A percentile compares a stretch with the other conserved stretches of the same genome.
These are phyloP conservation scores for Aureobasidium sp. DNA, from an alignment of 2,329 filamentous ascomycete species.

Conservation along the genomic window DNA sequence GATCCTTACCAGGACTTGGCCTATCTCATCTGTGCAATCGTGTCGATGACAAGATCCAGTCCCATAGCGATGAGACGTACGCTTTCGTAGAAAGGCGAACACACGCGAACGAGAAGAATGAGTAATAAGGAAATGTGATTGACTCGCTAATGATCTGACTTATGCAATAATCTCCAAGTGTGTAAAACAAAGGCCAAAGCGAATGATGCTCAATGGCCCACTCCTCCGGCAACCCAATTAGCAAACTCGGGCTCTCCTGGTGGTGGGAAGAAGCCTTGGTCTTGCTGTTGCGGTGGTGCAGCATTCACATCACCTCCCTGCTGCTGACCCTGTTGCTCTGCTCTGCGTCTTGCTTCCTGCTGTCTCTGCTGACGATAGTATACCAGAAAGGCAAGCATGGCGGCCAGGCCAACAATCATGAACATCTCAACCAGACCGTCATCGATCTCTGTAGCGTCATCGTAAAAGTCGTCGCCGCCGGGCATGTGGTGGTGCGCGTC, in stretches of 20 bases:
- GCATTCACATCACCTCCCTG: constrained; percentile 19
- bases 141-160: neutral
- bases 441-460: constrained; percentile 55
- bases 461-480: constrained; percentile 45
- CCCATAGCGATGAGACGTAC: too few species aligned
- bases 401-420: constrained; percentile 71
- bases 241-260: constrained; percentile 61
- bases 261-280: constrained; percentile 56
- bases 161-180: neutral
- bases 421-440: constrained; percentile 79
- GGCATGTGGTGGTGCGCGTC: constrained; percentile 19
- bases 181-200: neutral
- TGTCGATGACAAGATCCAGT: too few species aligned
- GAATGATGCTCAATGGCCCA: constrained; percentile 47
- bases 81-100: too few species aligned
- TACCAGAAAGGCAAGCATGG: constrained; percentile 66
- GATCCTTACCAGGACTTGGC: too few species aligned
- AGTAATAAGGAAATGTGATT: neutral
- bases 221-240: constrained; percentile 61
- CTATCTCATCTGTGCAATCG: too few species aligned
- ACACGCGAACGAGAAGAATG: too few species aligned
- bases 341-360: constrained; percentile 29
- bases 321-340: constrained; percentile 31
- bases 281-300: constrained; percentile 36
- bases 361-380: constrained; percentile 73